Conservation (phyloP, 2,329 filamentous ascomycete genomes). For the Fusarium proliferatum region DNA sequence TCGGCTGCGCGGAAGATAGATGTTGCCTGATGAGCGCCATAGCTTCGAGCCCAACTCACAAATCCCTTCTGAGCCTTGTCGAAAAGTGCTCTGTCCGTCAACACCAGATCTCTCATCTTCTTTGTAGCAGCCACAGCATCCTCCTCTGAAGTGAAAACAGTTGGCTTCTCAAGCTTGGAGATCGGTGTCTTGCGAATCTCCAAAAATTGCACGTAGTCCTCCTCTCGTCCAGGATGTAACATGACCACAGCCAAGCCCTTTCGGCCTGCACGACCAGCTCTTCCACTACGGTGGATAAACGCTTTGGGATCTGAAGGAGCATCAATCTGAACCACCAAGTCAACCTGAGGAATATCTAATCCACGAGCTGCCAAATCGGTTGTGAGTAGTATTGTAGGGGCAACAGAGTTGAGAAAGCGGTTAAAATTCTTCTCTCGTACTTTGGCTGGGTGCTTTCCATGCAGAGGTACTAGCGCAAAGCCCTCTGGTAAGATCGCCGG, state of each 20-base stretch:
- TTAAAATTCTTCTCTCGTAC: slow-evolving; percentile 90
- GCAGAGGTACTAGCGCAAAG: slow-evolving; percentile 81
- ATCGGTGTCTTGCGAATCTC: slow-evolving; percentile 90
- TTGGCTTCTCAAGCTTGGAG: slow-evolving; percentile 66
- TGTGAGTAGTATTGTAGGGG: slow-evolving; percentile 85
- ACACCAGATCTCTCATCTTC: slow-evolving; percentile 69
- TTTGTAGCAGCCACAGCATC: slow-evolving; percentile 69
- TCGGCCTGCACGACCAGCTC: slow-evolving; percentile 89
- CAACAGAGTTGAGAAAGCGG: slow-evolving; percentile 79
- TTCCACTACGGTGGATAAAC: slow-evolving; percentile 92
- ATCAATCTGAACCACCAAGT: slow-evolving; percentile 90
- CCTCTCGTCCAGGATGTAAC: slow-evolving; percentile 84
- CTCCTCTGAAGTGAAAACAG: slow-evolving; percentile 66
- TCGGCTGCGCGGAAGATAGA: slow-evolving; percentile 89
- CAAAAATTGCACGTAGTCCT: slow-evolving; percentile 90
- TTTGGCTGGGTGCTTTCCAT: slow-evolving; percentile 91
- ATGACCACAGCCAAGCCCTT: slow-evolving; percentile 88
- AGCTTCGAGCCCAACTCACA: slow-evolving; percentile 91
- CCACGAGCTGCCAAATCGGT: slow-evolving; percentile 93
- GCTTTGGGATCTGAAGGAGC: slow-evolving; percentile 87
- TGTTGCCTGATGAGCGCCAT: slow-evolving; percentile 88
- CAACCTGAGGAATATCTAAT: slow-evolving; percentile 90
- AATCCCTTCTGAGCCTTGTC: slow-evolving; percentile 93
- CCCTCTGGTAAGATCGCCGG: slow-evolving; percentile 75
- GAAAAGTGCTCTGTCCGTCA: slow-evolving; percentile 69